A percentile compares a stretch with the other conserved stretches of the same genome.
phyloP scores from a whole-genome alignment of 495 filamentous ascomycete species.

The Neurospora sp. region DNA sequence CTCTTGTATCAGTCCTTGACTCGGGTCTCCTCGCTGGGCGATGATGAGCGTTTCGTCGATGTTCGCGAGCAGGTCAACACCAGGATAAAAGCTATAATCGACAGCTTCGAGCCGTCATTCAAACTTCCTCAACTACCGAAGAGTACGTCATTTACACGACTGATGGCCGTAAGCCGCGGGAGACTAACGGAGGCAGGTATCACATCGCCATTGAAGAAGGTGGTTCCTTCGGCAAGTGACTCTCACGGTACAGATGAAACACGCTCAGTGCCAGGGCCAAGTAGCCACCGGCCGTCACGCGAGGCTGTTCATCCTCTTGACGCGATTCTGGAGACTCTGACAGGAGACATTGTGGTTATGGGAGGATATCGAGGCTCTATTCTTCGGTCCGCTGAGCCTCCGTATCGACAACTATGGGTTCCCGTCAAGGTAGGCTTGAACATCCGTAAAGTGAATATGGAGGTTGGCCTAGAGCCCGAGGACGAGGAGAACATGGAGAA shows the following conservation, averaged over 20 bases:
- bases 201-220: constrained; percentile 30
- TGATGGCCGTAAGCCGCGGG: background rate
- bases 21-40: constrained; percentile 70
- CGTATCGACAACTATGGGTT: constrained; percentile 79
- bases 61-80: constrained; percentile 75
- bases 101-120: constrained; percentile 72
- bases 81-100: constrained; percentile 81
- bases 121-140: constrained; percentile 55
- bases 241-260: background rate
- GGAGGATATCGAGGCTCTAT: constrained; percentile 89
- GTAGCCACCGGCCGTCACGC: constrained; percentile 13
- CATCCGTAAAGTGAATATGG: constrained; percentile 82
- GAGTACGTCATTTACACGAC: constrained; percentile 34
- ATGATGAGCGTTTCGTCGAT: constrained; percentile 75
- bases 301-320: constrained; percentile 39
- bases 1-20: constrained; percentile 60
- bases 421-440: constrained; percentile 92
- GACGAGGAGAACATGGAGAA: constrained; percentile 83
- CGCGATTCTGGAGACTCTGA: constrained; percentile 57
- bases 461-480: constrained; percentile 72
- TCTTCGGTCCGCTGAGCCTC: constrained; percentile 72
- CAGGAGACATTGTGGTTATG: constrained; percentile 79
- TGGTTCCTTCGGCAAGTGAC: constrained; percentile 9
- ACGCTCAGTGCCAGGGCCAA: constrained; percentile 4
- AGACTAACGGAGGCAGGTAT: constrained; percentile 16